Percentiles rank a stretch among this genome's conserved stretches.
Conservation (phyloP, 1,284 basidiomycete species). For the Abortiporus biennis region DNA sequence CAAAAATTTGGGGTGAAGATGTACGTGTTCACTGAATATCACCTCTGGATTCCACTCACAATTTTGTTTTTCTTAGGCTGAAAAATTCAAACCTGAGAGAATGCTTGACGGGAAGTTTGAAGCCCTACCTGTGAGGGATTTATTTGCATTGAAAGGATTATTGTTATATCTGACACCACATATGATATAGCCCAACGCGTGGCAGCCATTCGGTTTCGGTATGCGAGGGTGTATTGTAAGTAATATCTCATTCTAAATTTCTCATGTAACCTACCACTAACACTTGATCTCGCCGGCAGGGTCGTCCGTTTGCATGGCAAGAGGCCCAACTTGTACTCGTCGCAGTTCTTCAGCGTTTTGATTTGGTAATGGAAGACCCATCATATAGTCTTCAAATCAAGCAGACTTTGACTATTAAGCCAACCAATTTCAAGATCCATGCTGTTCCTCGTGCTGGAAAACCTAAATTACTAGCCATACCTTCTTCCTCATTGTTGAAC, state of each 20-base stretch:
- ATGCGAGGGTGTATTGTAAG: constrained; percentile 33
- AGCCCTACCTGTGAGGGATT: constrained; percentile 28
- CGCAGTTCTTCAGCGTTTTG: constrained; percentile 37
- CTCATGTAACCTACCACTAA: background rate
- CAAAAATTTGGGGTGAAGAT: constrained; percentile 42
- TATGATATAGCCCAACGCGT: constrained; percentile 28
- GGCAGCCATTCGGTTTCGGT: constrained; percentile 40
- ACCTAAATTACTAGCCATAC: constrained; percentile 12
- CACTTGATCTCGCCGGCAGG: constrained; percentile 18
- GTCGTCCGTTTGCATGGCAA: constrained; percentile 44
- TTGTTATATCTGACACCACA: background rate
- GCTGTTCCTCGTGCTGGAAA: constrained; percentile 27
- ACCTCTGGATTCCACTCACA: no score
- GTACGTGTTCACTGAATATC: constrained; percentile 25
- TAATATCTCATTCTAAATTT: background rate
- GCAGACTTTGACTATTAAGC: constrained; percentile 44
- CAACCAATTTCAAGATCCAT: constrained; percentile 35
- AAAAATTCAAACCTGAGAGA: constrained; percentile 38
- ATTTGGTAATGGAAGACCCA: constrained; percentile 36
- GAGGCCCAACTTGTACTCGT: constrained; percentile 40
- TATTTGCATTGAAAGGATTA: background rate
- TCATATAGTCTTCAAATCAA: constrained; percentile 36
- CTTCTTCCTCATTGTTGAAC: constrained; percentile 8
- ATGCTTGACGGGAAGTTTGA: constrained; percentile 42
- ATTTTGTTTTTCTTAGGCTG: constrained; percentile 18